Conservation (phyloP, 345 rosid species). For the Zanthoxylum bungeanum region DNA sequence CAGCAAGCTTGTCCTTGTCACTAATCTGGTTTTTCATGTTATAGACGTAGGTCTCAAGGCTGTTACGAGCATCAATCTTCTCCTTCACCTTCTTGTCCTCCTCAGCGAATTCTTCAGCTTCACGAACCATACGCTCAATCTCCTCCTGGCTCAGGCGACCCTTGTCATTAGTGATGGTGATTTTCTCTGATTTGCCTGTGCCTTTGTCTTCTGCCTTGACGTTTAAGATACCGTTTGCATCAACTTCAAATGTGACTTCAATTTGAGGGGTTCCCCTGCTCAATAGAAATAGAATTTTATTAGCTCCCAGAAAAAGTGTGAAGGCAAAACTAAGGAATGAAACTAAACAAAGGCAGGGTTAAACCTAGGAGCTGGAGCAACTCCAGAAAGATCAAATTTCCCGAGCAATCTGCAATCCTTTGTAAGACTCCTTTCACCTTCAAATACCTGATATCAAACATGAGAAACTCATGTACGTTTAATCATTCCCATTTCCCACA, state of each 20-base stretch:
- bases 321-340: not conserved
- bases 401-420: slow-evolving; percentile 90
- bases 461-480: slow-evolving; percentile 2
- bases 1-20: slow-evolving; percentile 95
- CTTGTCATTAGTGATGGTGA: slow-evolving; percentile 93
- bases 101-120: slow-evolving; percentile 95
- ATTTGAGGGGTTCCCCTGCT: slow-evolving; percentile 96
- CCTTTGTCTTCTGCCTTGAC: slow-evolving; percentile 97
- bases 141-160: slow-evolving; percentile 97
- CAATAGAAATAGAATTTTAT: slow-evolving; percentile 1
- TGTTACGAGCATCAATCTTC: slow-evolving; percentile 84
- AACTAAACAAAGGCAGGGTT: not conserved
- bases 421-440: slow-evolving; percentile 98
- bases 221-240: slow-evolving; percentile 88
- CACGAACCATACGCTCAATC: slow-evolving; percentile 87
- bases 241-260: slow-evolving; percentile 94
- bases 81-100: slow-evolving; percentile 97
- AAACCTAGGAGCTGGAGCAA: slow-evolving; percentile 93
- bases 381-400: slow-evolving; percentile 73
- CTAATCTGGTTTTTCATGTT: slow-evolving; percentile 95
- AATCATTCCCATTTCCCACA: not conserved
- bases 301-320: not conserved
- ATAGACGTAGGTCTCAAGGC: slow-evolving; percentile 81
- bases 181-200: slow-evolving; percentile 81
- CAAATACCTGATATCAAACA: slow-evolving; percentile 59